A percentile compares a stretch with the other conserved stretches of the same genome.
Conservation (phyloP, 2,329 filamentous ascomycete genomes). For the Xylaria sp. region DNA sequence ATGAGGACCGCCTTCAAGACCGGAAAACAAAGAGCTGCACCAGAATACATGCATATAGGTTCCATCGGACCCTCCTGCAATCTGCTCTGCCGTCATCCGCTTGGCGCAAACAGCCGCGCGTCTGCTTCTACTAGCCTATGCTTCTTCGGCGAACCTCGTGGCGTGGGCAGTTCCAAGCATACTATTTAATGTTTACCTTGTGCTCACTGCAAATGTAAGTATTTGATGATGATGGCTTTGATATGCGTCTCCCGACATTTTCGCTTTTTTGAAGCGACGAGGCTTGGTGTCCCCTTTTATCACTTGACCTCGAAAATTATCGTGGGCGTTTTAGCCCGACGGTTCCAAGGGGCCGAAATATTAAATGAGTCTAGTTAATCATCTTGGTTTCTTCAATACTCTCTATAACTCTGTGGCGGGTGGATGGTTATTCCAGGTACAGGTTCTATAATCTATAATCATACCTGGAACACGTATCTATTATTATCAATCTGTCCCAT, state of each 20-base stretch:
- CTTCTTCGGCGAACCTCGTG: background rate
- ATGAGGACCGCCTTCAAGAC: background rate
- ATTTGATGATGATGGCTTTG: background rate
- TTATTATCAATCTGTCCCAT: background rate
- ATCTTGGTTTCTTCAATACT: background rate
- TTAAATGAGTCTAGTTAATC: background rate
- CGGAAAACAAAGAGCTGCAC: conserved; percentile 6
- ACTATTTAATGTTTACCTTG: background rate
- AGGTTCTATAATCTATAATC: background rate
- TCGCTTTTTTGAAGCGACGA: background rate
- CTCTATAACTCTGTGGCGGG: background rate
- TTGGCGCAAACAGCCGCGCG: conserved; percentile 31
- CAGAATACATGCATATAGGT: background rate
- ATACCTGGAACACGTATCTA: background rate
- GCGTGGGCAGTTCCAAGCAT: conserved; percentile 4
- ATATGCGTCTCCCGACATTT: background rate
- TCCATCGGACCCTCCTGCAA: background rate
- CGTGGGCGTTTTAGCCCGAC: background rate
- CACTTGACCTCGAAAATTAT: background rate
- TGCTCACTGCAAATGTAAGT: background rate
- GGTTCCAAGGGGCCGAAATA: background rate
- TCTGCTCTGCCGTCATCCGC: background rate
- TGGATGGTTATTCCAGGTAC: background rate
- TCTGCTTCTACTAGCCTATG: background rate
- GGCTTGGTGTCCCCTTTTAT: background rate